phyloP scores from a whole-genome alignment of 2,329 filamentous ascomycete species.

The Fusarium dlaminii region DNA sequence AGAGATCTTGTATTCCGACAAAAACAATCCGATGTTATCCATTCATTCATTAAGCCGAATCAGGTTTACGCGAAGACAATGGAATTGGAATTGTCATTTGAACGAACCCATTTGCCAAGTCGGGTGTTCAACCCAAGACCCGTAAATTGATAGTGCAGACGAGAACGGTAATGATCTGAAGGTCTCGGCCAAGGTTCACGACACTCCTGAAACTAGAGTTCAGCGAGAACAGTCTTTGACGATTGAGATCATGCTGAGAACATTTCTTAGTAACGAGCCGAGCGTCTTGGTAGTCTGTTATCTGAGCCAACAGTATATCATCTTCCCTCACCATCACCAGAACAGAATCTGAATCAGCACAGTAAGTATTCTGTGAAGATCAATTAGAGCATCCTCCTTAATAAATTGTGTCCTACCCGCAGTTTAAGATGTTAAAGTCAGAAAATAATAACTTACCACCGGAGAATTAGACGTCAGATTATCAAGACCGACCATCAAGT shows the following conservation, averaged over 20 bases:
- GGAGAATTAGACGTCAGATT: too few relatives aligned
- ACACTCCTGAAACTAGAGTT: background rate
- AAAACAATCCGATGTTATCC: background rate
- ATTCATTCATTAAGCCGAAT: background rate
- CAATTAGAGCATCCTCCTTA: background rate
- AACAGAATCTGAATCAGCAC: background rate
- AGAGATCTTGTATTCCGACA: background rate
- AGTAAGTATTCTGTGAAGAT: background rate
- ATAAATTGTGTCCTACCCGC: background rate
- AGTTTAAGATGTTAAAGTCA: too few relatives aligned
- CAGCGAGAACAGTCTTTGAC: background rate
- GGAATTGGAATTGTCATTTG: background rate
- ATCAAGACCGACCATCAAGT: too few relatives aligned
- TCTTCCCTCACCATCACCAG: background rate
- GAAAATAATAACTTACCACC: too few relatives aligned
- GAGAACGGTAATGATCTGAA: constrained; percentile 4
- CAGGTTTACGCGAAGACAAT: background rate
- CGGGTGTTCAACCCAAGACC: background rate
- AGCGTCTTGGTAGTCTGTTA: background rate
- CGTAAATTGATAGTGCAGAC: background rate
- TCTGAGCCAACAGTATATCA: background rate
- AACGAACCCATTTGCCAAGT: background rate
- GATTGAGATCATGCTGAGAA: background rate
- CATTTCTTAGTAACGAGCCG: background rate
- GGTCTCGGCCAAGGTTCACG: background rate